Evolutionary conservation across 2,329 filamentous ascomycete species (phyloP), one percentile per base, ranked within the genome.

Genomic region (Fusarium humuli): DNA sequence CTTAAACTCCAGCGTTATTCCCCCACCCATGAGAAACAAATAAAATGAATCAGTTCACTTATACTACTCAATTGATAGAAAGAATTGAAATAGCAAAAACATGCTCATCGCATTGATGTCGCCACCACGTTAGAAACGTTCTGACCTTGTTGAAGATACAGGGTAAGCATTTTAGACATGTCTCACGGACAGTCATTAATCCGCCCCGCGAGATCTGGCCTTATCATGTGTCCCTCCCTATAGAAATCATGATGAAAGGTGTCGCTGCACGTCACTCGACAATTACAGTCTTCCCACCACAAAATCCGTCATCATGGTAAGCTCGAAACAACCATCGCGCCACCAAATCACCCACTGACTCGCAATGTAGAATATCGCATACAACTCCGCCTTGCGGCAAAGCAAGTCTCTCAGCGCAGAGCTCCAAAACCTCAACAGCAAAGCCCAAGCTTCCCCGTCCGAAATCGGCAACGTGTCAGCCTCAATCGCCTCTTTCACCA

Each of bases 321-420:
- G 27, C 10, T 10, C 3, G 6, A 18, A 1, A 44, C 2, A 8
- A 4, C 4, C 4, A 13, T 3, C n/a, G 3, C 10, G 13, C 3
- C 1, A 13, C 8, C 20, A 8, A 18, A 1, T 6, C 7, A 11
- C 0, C 3, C 5, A 4, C 44, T 52, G 14, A 55, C 30, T 13
- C 12, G 14, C 25, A 4, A 37, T 9, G 14, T 67, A 94, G 93
- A 95, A 94, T 76, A 91, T 92, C 46, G 86, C 94, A 53, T 97
- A 95, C 84, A 97, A 97, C 79, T 92, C 92, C 61, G 92, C 93
- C 56, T 85, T 96, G 57, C 93, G 94, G 82, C 93, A 97, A 83
- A 94, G 91, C 72, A 93, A 92, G 73, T 88, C 92, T 46, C 89
- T 97, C 73, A 91, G 92, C 75, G 88, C 87, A 77, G 92, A 96